Conservation (phyloP, 257 asterid species). For the Apocynum venetum region DNA sequence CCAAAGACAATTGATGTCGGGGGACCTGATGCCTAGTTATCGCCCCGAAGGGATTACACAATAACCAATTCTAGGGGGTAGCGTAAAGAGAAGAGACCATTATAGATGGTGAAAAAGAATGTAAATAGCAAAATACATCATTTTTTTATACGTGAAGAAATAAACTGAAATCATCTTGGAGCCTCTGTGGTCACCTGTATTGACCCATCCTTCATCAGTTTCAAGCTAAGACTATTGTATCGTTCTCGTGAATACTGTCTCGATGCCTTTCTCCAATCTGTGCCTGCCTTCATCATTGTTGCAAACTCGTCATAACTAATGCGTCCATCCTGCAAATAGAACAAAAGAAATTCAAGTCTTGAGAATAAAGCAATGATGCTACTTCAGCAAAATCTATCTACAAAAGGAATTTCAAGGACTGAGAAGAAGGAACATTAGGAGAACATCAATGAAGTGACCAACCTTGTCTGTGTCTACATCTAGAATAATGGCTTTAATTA, state of each 20-base stretch:
- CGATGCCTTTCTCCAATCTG: conserved; percentile 59
- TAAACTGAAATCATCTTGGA: neutral
- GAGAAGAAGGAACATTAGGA: neutral
- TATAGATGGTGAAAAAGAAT: neutral
- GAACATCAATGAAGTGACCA: conserved; percentile 8
- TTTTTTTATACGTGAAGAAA: neutral
- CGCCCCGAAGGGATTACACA: neutral
- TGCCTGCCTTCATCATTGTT: conserved; percentile 50
- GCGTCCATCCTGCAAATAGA: conserved; percentile 38
- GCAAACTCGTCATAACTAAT: conserved; percentile 49
- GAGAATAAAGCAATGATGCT: neutral
- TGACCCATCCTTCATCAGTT: conserved; percentile 42
- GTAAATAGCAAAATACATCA: neutral
- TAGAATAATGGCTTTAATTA: conserved; percentile 67
- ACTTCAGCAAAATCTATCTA: too few species aligned
- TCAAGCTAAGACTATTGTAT: conserved; percentile 46
- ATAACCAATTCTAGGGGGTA: neutral
- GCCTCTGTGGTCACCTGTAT: conserved; percentile 26
- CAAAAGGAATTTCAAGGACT: neutral
- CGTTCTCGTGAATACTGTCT: conserved; percentile 55
- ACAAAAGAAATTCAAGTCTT: conserved; percentile 10
- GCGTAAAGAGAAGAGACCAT: neutral
- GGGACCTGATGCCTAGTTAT: neutral
- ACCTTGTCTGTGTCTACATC: conserved; percentile 95
- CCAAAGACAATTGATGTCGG: neutral